Evolutionary conservation across 1,284 basidiomycete species (phyloP).

Genomic region (Melampsora americana): DNA sequence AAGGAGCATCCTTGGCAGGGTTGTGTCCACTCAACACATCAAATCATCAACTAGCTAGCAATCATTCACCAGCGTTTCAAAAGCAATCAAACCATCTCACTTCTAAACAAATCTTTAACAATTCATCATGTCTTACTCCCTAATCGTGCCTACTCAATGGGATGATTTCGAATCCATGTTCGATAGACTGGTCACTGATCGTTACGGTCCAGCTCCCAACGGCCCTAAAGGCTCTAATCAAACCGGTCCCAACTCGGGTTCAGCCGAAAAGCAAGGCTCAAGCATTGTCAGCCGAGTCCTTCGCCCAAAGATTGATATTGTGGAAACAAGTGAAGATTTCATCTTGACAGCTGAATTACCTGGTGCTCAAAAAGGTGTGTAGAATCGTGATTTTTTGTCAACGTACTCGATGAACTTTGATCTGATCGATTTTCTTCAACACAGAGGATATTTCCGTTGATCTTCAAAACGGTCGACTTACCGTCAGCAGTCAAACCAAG

Average conservation of each 20-base stretch:
- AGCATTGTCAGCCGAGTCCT: background rate
- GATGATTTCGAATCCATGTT: constrained; percentile 21
- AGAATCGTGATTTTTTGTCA: background rate
- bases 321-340: constrained; percentile 1
- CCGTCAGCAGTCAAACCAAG: constrained; percentile 2
- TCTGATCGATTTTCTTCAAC: background rate
- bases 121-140: constrained; percentile 14
- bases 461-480: constrained; percentile 19
- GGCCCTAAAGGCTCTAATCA: background rate
- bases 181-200: constrained; percentile 4
- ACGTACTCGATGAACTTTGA: background rate
- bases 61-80: background rate
- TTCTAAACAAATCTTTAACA: background rate
- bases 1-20: too few relatives aligned
- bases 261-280: background rate
- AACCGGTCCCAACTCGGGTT: background rate
- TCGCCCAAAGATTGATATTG: constrained; percentile 17
- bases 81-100: background rate
- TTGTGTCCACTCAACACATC: too few relatives aligned
- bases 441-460: constrained; percentile 21
- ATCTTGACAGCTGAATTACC: constrained; percentile 9
- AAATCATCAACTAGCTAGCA: too few relatives aligned
- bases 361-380: constrained; percentile 15
- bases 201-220: constrained; percentile 8
- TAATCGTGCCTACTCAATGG: constrained; percentile 10